Conservation (phyloP, 768 basidiomycete genomes). For the Gymnopilus dilepis region DNA sequence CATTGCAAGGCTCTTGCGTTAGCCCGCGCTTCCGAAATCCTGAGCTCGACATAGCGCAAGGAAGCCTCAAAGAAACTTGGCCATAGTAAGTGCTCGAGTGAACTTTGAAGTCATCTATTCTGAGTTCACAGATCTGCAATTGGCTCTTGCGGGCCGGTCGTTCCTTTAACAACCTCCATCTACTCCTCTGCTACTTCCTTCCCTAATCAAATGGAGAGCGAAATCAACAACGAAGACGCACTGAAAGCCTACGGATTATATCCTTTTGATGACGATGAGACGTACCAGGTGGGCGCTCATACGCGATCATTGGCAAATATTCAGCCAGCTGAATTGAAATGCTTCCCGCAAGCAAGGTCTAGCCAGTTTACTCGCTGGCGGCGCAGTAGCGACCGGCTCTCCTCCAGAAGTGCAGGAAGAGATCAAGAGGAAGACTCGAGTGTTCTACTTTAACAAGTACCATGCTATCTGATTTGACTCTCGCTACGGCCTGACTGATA, state of each 20-base stretch:
- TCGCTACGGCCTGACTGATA: not conserved
- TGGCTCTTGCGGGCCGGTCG: no score
- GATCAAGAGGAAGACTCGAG: conserved; percentile 54
- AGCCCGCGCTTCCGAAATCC: no score
- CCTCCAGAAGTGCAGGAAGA: conserved; percentile 49
- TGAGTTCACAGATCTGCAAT: no score
- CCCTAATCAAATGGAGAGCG: conserved; percentile 10
- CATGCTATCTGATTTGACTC: conserved; percentile 33
- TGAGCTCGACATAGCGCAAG: no score
- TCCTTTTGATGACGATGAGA: conserved; percentile 61
- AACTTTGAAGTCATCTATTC: no score
- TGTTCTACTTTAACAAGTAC: conserved; percentile 76
- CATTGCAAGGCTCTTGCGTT: no score
- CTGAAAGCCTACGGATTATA: conserved; percentile 21
- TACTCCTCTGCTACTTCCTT: not conserved
- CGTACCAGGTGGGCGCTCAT: conserved; percentile 55
- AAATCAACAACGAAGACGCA: not conserved
- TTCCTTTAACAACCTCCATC: no score
- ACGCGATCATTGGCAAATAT: not conserved
- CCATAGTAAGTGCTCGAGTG: no score
- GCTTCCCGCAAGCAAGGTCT: conserved; percentile 65
- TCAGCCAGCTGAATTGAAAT: conserved; percentile 1
- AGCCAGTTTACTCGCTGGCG: conserved; percentile 54
- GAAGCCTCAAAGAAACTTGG: no score
- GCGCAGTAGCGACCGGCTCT: conserved; percentile 38